Evolutionary conservation across 2,329 filamentous ascomycete genomes (phyloP), one percentile per base, ranked within the genome.

Genomic region (Fusarium armeniacum): DNA sequence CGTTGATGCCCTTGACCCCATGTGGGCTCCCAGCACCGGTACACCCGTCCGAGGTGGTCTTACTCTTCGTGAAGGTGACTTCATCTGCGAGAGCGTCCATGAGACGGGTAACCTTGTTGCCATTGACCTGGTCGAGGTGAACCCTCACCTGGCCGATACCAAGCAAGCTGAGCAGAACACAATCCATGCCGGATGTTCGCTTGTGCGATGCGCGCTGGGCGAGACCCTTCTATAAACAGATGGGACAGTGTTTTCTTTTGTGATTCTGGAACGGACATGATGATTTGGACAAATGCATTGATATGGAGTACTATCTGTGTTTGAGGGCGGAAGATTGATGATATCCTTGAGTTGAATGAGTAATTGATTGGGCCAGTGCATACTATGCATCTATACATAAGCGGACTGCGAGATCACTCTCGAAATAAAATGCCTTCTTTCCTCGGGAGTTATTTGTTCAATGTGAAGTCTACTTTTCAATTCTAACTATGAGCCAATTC

Each of bases 21-120:
- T 94, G 86, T 98, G 93, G 91, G 96, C 96, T 40, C 96, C 96
- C 26, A 96, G 93, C 80, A 99, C 96, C 0, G 96, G 96, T 20
- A 98, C 96, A 5, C 94, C 96, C 1, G 96, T 99, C 33, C 88
- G 96, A 76, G 96, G 96, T 43, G 96, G 96, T 1, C 82, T 99
- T 78, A 99, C 96, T 5, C 85, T 99, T 75, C 89, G 96, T 58
- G 96, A 99, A 83, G 96, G 96, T 41, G 96, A 98, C 80, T 99
- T 93, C 82, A 98, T 99, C 80, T 97, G 94, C 75, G 96, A 95
- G 82, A 90, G 87, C 72, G 90, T 95, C 24, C 92, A 95, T 79
- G 86, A 92, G 83, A 94, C 92, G 9, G 92, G 93, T 55, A 92
- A 88, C 78, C 82, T 95, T 58, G 84, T 95, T 13, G 92, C 92